Evolutionary conservation across 2,329 filamentous ascomycete species (phyloP), one percentile per base, ranked within the genome.

Genomic region (Teratosphaeria destructans): DNA sequence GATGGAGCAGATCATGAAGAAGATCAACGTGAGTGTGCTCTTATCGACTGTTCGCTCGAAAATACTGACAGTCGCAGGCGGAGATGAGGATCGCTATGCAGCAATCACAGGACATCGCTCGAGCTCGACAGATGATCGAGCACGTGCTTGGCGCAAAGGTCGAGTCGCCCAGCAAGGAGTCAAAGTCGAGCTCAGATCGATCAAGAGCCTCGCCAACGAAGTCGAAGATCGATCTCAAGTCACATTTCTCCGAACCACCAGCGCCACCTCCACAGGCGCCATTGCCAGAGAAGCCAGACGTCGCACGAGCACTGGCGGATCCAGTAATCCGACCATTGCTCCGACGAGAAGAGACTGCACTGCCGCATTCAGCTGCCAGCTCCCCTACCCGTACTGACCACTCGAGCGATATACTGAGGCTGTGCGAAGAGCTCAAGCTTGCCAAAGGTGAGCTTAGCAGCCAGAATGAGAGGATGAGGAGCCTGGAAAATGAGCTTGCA

Each of bases 181-280:
- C 73, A 11, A 83, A 80, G 64, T 70, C 75, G 19, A 76, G 76
- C 61, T 76, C 75, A 27, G 66, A 77, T 66, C 64, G 76, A 76
- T 56, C 77, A 64, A 73, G 69, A 61, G 67, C 76, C 62, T 74
- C 76, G 11, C 77, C 78, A 5, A 71, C 75, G 54, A 87, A 90
- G 65, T 76, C 85, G 23, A 86, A 90, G 64, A 75, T 84, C 12
- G 91, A 96, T 69, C 78, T 86, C 49, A 93, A 94, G 68, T 84
- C 89, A 4, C 84, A 91, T 57, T 97, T 96, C 72, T 94, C 90
- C 1, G 92, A 96, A 60, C 93, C 93, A 56, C 93, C 93, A 3
- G 93, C 92, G 26, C 93, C 93, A 7, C 93, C 93, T 29, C 93
- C 93, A 32, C 91, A 95, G 66, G 92, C 95, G 67, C 93, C 93